These are phyloP conservation scores for Claviceps spartinae DNA, from an alignment of 2,329 filamentous ascomycete genomes.

Conservation along the genomic window DNA sequence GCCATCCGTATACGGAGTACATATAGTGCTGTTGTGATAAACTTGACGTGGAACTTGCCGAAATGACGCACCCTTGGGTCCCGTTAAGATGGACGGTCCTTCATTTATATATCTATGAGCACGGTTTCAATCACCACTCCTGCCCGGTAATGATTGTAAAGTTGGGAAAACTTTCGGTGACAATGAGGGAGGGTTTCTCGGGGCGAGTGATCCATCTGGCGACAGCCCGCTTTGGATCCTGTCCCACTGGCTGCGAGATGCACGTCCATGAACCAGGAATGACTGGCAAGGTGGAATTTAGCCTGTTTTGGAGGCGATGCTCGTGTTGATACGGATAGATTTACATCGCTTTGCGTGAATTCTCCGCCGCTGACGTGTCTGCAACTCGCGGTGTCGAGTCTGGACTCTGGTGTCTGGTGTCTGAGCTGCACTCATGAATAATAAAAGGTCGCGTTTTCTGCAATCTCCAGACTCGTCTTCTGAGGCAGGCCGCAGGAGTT, in stretches of 20 bases:
- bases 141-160: background rate
- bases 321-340: background rate
- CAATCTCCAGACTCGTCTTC: too few species aligned
- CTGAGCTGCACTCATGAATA: too few species aligned
- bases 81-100: background rate
- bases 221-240: background rate
- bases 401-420: background rate
- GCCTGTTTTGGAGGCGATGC: background rate
- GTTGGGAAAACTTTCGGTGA: background rate
- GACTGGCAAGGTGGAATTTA: background rate
- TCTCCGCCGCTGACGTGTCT: background rate
- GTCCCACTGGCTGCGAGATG: background rate
- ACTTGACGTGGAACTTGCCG: background rate
- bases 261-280: background rate
- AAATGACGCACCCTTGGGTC: background rate
- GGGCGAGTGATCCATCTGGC: background rate
- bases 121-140: background rate
- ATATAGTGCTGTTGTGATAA: background rate
- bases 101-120: background rate
- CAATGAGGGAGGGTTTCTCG: background rate
- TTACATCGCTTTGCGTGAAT: background rate
- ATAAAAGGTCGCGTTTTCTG: too few species aligned
- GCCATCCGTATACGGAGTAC: background rate
- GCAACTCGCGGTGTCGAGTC: too few species aligned
- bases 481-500: too few species aligned